Evolutionary conservation across 2,329 filamentous ascomycete species (phyloP).

Genomic region (Ophiostoma quercus): DNA sequence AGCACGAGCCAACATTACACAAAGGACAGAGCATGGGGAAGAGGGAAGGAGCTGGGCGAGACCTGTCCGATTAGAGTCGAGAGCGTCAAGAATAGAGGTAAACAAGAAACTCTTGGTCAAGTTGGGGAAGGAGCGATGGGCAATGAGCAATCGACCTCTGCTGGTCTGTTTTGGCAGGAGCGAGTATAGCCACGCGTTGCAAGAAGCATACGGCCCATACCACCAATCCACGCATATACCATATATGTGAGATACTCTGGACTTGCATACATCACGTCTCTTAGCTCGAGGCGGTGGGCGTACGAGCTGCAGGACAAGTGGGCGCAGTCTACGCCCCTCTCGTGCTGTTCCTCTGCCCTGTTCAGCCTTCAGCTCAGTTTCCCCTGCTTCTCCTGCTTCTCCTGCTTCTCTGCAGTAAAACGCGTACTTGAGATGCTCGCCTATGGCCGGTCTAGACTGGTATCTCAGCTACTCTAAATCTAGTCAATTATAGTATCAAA

Average conservation of each 20-base stretch:
- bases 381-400: neutral
- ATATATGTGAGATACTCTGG: neutral
- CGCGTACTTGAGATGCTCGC: neutral
- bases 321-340: conserved; percentile 11
- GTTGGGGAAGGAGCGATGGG: neutral
- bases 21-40: conserved; percentile 18
- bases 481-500: neutral
- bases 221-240: neutral
- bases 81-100: neutral
- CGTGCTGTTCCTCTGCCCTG: neutral
- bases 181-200: neutral
- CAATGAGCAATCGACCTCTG: neutral
- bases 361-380: conserved; percentile 3
- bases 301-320: conserved; percentile 6
- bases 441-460: neutral
- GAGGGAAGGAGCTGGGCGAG: neutral
- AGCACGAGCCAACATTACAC: conserved; percentile 17
- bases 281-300: conserved; percentile 9
- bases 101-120: neutral
- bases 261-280: neutral
- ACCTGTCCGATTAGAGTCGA: neutral
- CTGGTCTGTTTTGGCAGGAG: neutral
- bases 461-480: neutral
- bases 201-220: neutral
- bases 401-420: neutral